A percentile compares a stretch with the other conserved stretches of the same genome.
Conservation (phyloP, 2,329 filamentous ascomycete genomes). For the Pestalotiopsis sp. region DNA sequence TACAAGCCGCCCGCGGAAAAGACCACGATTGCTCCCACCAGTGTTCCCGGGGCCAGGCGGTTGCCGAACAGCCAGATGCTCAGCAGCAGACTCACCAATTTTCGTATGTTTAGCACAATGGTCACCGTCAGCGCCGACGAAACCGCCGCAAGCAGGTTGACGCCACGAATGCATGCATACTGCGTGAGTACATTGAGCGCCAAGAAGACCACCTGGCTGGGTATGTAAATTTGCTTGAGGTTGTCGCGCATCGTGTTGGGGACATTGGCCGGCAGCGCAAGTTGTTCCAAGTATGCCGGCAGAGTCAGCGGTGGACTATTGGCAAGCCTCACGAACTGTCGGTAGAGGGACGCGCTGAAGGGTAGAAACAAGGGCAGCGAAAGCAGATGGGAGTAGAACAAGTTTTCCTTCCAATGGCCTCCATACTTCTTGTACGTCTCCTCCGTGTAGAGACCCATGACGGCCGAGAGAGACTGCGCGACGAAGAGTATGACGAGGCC, state of each 20-base stretch:
- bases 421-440: slow-evolving; percentile 85
- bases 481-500: slow-evolving; percentile 84
- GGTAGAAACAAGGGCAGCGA: slow-evolving; percentile 78
- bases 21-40: slow-evolving; percentile 81
- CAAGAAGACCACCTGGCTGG: slow-evolving; percentile 73
- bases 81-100: slow-evolving; percentile 85
- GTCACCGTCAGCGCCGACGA: slow-evolving; percentile 94
- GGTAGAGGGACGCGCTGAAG: slow-evolving; percentile 66
- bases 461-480: slow-evolving; percentile 86
- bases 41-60: slow-evolving; percentile 72
- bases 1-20: slow-evolving; percentile 92
- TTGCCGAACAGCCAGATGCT: slow-evolving; percentile 97
- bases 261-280: slow-evolving; percentile 35
- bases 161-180: slow-evolving; percentile 91
- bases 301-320: slow-evolving; percentile 63
- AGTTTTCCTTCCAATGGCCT: slow-evolving; percentile 90
- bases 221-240: slow-evolving; percentile 49
- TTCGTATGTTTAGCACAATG: slow-evolving; percentile 93
- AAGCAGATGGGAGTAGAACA: slow-evolving; percentile 87
- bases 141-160: slow-evolving; percentile 88
- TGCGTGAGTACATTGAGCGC: slow-evolving; percentile 84
- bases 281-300: slow-evolving; percentile 34
- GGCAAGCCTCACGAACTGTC: slow-evolving; percentile 66
- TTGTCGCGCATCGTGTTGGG: slow-evolving; percentile 41
- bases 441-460: slow-evolving; percentile 95